Evolutionary conservation across 768 basidiomycete genomes (phyloP), one percentile per base, ranked within the genome.

Genomic region (Neoboletus subvelutipes): DNA sequence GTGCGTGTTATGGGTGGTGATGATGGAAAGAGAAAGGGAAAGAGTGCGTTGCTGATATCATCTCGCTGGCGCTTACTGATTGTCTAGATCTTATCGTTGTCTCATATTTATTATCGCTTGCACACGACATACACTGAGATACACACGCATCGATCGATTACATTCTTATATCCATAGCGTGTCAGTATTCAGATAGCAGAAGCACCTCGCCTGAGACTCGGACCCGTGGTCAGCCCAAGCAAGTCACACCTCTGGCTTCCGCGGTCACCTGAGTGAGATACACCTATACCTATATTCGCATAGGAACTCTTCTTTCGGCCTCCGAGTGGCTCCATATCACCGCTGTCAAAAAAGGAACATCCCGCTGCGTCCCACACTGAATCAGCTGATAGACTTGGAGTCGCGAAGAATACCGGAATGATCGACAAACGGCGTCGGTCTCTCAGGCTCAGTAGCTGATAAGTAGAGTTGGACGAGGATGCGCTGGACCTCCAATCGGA

Each of bases 361-460:
- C 88, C 87, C 42, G 86, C 88, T 84, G 60, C 34, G 52, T 56
- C 51, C 55, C 54, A 51, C 46, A 41, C 31, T 31, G 49, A 42
- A n/a, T 66, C 46, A 64, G 60, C 33, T 39, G 53, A 55, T 45
- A 42, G 6, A 2, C 24, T 45, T 88, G 45, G 85, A 83, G 67
- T 92, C 88, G 36, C 88, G 79, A 59, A 91, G 72, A 11, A 87
- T 76, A 39, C 90, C 90, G 1, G 80, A 73, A 67, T 91, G 90
- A 66, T 92, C 90, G 42, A 92, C 80, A 73, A 90, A 89, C 63
- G 94, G 90, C 60, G 83, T 86, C 4, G 81, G 85, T 24, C 84
- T 83, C 68, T 92, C 90, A 98, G 29, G 93, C 93, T 3, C n/a
- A n/a, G n/a, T n/a, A n/a, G n/a, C n/a, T n/a, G 88, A 84, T 36